Evolutionary conservation across 2,329 filamentous ascomycete species (phyloP).

Genomic region (Pseudogymnoascus sp.): DNA sequence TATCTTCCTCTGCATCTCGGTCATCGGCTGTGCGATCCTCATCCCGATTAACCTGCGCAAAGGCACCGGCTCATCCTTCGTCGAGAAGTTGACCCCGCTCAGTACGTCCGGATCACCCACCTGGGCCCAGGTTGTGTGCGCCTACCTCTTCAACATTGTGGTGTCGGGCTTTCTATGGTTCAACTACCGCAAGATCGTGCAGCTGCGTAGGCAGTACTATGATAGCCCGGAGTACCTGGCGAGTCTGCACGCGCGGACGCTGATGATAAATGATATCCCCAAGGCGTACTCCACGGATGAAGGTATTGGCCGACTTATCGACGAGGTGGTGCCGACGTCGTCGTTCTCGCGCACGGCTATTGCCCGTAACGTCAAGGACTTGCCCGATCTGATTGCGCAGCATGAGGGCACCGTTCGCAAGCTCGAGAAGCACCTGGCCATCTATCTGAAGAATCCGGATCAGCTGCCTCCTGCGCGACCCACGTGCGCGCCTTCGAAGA

Average conservation of each 20-base stretch:
- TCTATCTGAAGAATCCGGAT: conserved; percentile 81
- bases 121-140: conserved; percentile 51
- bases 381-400: conserved; percentile 76
- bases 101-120: conserved; percentile 43
- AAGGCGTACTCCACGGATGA: conserved; percentile 71
- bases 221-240: conserved; percentile 79
- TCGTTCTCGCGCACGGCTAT: conserved; percentile 73
- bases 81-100: conserved; percentile 51
- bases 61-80: conserved; percentile 29
- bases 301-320: conserved; percentile 75
- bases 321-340: conserved; percentile 68
- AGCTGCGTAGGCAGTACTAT: conserved; percentile 69
- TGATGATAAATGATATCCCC: conserved; percentile 77
- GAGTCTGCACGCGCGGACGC: conserved; percentile 68
- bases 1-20: conserved; percentile 65
- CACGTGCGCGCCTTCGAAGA: conserved; percentile 69
- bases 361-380: conserved; percentile 82
- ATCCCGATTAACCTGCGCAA: conserved; percentile 68
- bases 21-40: conserved; percentile 68
- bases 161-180: conserved; percentile 78
- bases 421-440: conserved; percentile 75
- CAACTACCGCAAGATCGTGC: conserved; percentile 70
- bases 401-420: conserved; percentile 74
- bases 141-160: conserved; percentile 62
- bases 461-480: conserved; percentile 70